Evolutionary conservation across 176 grass and related monocot genomes (phyloP), one percentile per base, ranked within the genome.

Genomic region (Panicum miliaceum): DNA sequence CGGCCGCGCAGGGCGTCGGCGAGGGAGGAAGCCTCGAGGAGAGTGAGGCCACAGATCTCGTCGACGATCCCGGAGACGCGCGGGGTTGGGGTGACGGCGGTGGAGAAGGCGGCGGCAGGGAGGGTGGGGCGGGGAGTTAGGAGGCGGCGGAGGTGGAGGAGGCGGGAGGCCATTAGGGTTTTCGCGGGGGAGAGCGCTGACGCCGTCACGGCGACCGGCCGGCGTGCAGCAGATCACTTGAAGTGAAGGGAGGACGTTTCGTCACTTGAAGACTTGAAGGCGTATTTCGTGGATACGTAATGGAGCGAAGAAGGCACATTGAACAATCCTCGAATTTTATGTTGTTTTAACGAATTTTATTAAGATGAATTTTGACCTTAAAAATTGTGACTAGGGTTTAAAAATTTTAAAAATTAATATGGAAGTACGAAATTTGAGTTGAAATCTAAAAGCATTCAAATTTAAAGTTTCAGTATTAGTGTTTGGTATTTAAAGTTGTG

Each of bases 31-130:
- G 91, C 91, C 80, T 96, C 94, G 40, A 96, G 73, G 66, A 96
- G 94, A 5, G 89, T 96, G 77, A 96, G 94, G 46, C 80, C 69
- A 60, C 86, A 96, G 88, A 96, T 93, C 81, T 96, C 91, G 34
- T 96, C 91, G 27, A 93, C 89, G 1, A 96, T 75, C 2, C 68
- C 81, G 19, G 94, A 89, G 60, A 96, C 94, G 66, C 89, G 91
- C 9, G 86, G 84, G n/a, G 91, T 89, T 23, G 94, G 81, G 54
- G 75, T 43, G 35, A 90, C n/a, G 75, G 86, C 73, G 12, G 89
- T 87, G 52, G 86, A 87, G 38, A 82, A 84, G 23, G 86, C 69
- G 35, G 56, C 84, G 35, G 37, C 12, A 7, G 71, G 59, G 74
- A 27, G 32, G 29, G 69, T 19, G 86, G 72, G 78, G 53, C n/a